These are phyloP conservation scores for Cyberlindnera meyerae DNA, from an alignment of 805 yeast species.

Conservation along the genomic window DNA sequence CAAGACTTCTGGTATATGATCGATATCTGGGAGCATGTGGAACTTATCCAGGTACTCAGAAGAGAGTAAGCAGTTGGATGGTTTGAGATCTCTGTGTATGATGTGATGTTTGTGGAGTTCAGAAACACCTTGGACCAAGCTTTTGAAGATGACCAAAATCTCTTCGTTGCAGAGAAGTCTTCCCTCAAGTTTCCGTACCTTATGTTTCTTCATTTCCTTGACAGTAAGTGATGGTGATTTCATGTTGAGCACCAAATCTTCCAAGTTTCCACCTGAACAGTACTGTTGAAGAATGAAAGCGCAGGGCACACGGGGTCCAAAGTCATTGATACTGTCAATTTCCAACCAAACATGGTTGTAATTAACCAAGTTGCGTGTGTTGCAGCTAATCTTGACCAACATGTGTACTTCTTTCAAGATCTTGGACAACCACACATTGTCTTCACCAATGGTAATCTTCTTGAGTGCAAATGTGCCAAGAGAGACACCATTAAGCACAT, in stretches of 20 bases:
- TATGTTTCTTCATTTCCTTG: constrained; percentile 33
- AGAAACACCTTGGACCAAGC: constrained; percentile 63
- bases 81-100: constrained; percentile 85
- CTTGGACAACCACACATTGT: constrained; percentile 59
- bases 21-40: constrained; percentile 9
- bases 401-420: constrained; percentile 77
- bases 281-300: constrained; percentile 82
- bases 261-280: constrained; percentile 85
- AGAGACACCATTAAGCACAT: constrained; percentile 63
- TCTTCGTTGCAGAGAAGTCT: constrained; percentile 47
- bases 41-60: constrained; percentile 20
- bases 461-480: constrained; percentile 82
- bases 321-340: constrained; percentile 45
- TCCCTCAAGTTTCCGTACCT: constrained; percentile 27
- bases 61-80: constrained; percentile 72
- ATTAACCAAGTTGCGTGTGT: constrained; percentile 59
- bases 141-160: constrained; percentile 62
- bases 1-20: constrained; percentile 56
- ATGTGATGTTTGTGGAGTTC: constrained; percentile 71
- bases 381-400: constrained; percentile 45
- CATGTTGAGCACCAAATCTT: constrained; percentile 47
- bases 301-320: constrained; percentile 59
- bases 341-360: constrained; percentile 94
- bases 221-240: constrained; percentile 34
- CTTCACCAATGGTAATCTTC: constrained; percentile 78